These are phyloP conservation scores for Candida succiphila DNA, from an alignment of 805 yeast genomes.

Conservation along the genomic window DNA sequence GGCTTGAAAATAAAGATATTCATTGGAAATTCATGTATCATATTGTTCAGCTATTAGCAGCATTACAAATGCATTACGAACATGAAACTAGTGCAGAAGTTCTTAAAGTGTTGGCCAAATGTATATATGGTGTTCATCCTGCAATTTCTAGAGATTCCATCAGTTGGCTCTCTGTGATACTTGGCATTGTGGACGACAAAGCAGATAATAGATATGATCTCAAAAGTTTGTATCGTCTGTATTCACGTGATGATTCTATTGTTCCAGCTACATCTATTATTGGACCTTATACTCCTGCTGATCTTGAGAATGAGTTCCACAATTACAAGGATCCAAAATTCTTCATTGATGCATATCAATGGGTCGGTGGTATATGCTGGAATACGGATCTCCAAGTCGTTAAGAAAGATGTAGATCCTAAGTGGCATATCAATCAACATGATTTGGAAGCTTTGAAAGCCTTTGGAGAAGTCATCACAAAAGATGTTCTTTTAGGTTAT, in stretches of 20 bases:
- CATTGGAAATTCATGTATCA: conserved; percentile 52
- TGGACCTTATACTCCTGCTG: conserved; percentile 13
- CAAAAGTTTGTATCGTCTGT: conserved; percentile 30
- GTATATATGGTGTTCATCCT: conserved; percentile 60
- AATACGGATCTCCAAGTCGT: conserved; percentile 42
- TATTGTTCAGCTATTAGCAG: conserved; percentile 39
- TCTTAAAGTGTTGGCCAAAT: conserved; percentile 32
- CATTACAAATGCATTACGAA: conserved; percentile 46
- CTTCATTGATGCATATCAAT: conserved; percentile 47
- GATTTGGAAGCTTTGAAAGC: conserved; percentile 33
- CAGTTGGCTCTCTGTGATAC: conserved; percentile 46
- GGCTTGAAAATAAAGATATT: conserved; percentile 8
- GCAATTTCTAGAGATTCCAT: conserved; percentile 47
- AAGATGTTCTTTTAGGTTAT: conserved; percentile 48
- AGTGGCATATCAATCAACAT: conserved; percentile 22
- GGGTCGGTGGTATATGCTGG: conserved; percentile 73
- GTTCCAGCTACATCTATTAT: conserved; percentile 19
- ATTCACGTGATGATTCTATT: conserved; percentile 23
- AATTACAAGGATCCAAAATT: conserved; percentile 36
- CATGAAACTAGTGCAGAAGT: conserved; percentile 30
- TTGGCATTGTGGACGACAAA: conserved; percentile 25
- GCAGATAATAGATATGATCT: conserved; percentile 28
- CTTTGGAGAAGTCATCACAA: conserved; percentile 37
- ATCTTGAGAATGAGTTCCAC: conserved; percentile 42
- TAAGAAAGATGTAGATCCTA: conserved; percentile 17